Evolutionary conservation across 768 basidiomycete species (phyloP), one percentile per base, ranked within the genome.

Genomic region (Tephrocybe rancida): DNA sequence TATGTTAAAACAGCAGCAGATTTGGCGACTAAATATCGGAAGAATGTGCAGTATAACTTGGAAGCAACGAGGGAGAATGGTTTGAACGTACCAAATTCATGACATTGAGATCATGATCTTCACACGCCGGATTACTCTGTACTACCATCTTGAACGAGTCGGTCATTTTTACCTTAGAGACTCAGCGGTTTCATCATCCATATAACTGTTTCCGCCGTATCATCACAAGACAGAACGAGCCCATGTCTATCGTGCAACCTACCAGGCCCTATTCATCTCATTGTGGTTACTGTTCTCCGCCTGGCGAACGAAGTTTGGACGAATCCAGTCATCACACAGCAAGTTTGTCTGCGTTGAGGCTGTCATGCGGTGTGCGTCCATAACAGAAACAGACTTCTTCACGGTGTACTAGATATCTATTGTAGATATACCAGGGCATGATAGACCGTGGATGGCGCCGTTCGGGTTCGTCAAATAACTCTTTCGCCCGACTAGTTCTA

Each of bases 11-110:
- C 84, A 34, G 89, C 94, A 0, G 87, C 95, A 2, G 87, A 93
- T 66, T 76, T 98, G 16, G 82, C 90, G 29, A 84, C 84, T 34
- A 94, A 93, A 67, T 97, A 98, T 69, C 80, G 88, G 58, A 87
- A 92, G 72, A 98, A 98, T 71, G 94, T 95, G 48, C 87, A 90
- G 67, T 96, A 94, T 67, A 96, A 95, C 67, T 68, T 97, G 52
- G 88, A 91, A 62, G 87, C 88, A 41, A 88, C 84, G 44, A 81
- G 75, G 57, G 75, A 69, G 27, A 72, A 71, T 56, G 64, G 55
- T 57, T 59, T 59, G 11, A 35, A 61, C 13, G 57, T 29, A 5
- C 7, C 35, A 47, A 43, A 32, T 24, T 21, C 10, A 24, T n/a
- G 16, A 14, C 16, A 50, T 39, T 21, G 38, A 30, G 16, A 14